These are phyloP conservation scores for Helianthus tuberosus DNA, from an alignment of 129 eudicot genomes.

Conservation along the genomic window DNA sequence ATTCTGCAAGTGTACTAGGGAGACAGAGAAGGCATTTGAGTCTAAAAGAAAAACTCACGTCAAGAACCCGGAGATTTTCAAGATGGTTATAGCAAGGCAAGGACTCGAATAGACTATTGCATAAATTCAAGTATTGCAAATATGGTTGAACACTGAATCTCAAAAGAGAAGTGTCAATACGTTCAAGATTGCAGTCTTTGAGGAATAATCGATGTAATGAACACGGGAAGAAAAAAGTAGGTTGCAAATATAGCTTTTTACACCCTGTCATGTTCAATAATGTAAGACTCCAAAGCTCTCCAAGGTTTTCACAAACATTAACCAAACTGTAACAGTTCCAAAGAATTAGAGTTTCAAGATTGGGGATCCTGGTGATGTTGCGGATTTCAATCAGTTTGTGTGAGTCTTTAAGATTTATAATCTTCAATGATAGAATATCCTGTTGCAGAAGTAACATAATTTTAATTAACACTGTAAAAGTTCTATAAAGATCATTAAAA, in stretches of 20 bases:
- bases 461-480: not conserved
- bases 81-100: conserved; percentile 20
- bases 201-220: conserved; percentile 23
- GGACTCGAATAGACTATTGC: conserved; percentile 9
- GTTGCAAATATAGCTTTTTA: not conserved
- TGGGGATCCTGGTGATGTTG: conserved; percentile 7
- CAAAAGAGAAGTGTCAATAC: conserved; percentile 11
- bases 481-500: not conserved
- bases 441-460: conserved; percentile 17
- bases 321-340: conserved; percentile 31
- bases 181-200: conserved; percentile 15
- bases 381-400: conserved; percentile 7
- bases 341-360: conserved; percentile 33
- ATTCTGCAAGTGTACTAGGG: conserved; percentile 33
- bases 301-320: conserved; percentile 10
- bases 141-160: not conserved
- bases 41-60: conserved; percentile 13
- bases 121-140: conserved; percentile 28
- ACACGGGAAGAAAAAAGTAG: conserved; percentile 20
- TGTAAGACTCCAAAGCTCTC: conserved; percentile 3
- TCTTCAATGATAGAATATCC: conserved; percentile 18
- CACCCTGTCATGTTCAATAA: conserved; percentile 32
- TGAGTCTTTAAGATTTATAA: conserved; percentile 35
- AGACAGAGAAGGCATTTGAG: conserved; percentile 14
- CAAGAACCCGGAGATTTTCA: conserved; percentile 28